These are phyloP conservation scores for Pulveroboletus sp. DNA, from an alignment of 1,284 basidiomycete genomes.

Conservation along the genomic window DNA sequence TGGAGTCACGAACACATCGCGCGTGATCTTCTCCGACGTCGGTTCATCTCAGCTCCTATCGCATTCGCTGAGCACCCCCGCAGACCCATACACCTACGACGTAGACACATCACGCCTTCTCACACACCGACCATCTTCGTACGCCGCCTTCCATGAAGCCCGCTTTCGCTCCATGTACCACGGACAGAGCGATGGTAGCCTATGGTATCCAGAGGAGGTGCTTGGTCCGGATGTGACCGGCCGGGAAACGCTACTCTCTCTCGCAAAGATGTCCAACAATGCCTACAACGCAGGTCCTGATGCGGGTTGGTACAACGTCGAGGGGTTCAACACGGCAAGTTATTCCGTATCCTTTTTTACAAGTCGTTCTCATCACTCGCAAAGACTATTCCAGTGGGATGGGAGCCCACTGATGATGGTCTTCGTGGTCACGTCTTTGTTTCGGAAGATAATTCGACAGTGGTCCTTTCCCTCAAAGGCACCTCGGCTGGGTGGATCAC, in stretches of 20 bases:
- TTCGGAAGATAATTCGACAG: conserved; percentile 78
- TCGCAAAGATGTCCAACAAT: conserved; percentile 90
- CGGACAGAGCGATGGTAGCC: conserved; percentile 41
- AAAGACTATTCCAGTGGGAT: conserved; percentile 79
- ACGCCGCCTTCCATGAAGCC: conserved; percentile 47
- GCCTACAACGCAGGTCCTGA: conserved; percentile 68
- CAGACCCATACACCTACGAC: conserved; percentile 38
- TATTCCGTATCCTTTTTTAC: conserved; percentile 18
- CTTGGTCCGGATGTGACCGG: conserved; percentile 67
- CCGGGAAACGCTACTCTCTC: conserved; percentile 70
- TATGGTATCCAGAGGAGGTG: conserved; percentile 58
- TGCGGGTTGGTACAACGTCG: conserved; percentile 74
- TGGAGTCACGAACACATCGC: conserved; percentile 50
- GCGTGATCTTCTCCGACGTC: conserved; percentile 57
- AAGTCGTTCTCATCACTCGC: neutral
- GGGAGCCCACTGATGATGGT: conserved; percentile 84
- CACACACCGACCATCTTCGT: conserved; percentile 49
- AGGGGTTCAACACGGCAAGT: conserved; percentile 56
- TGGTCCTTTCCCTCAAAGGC: conserved; percentile 90
- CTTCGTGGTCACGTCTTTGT: conserved; percentile 89
- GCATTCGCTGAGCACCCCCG: conserved; percentile 24
- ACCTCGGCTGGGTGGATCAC: conserved; percentile 83
- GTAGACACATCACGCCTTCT: conserved; percentile 40
- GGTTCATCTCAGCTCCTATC: conserved; percentile 30
- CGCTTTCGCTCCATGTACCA: conserved; percentile 47